These are phyloP conservation scores for Tremella yokohamensis DNA, from an alignment of 768 basidiomycete genomes.

Conservation along the genomic window DNA sequence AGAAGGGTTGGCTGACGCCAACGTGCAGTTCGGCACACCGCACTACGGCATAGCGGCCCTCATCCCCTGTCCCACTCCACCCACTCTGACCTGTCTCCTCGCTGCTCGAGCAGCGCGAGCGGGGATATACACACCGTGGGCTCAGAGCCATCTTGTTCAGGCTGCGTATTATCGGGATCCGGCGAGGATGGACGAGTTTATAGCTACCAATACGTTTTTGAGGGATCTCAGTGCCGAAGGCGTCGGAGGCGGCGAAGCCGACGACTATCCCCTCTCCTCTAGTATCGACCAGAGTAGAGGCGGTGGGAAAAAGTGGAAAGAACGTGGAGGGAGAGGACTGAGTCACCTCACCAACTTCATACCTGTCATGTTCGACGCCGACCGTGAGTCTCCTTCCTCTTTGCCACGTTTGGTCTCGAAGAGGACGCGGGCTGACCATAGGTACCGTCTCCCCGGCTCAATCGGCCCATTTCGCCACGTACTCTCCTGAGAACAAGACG, in stretches of 20 bases:
- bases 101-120: constrained; percentile 44
- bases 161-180: constrained; percentile 54
- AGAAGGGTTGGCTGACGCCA: not conserved
- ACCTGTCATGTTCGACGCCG: constrained; percentile 45
- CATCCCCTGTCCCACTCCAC: constrained; percentile 52
- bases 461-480: constrained; percentile 46
- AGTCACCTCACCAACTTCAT: constrained; percentile 33
- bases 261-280: too few relatives aligned
- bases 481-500: constrained; percentile 33
- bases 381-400: constrained; percentile 34
- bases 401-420: not conserved
- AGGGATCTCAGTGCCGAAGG: constrained; percentile 50
- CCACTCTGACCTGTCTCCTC: constrained; percentile 44
- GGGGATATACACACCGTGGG: constrained; percentile 48
- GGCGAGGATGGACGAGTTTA: constrained; percentile 49
- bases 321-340: constrained; percentile 25
- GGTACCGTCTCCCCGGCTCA: constrained; percentile 45
- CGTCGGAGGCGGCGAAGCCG: not conserved
- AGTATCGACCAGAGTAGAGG: constrained; percentile 3
- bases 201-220: constrained; percentile 44
- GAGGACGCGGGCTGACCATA: constrained; percentile 2
- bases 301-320: constrained; percentile 9
- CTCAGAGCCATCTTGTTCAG: constrained; percentile 46
- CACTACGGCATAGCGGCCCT: constrained; percentile 51
- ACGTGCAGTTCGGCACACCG: constrained; percentile 50